phyloP scores from a whole-genome alignment of 805 yeast species.

The Metschnikowia proteae region DNA sequence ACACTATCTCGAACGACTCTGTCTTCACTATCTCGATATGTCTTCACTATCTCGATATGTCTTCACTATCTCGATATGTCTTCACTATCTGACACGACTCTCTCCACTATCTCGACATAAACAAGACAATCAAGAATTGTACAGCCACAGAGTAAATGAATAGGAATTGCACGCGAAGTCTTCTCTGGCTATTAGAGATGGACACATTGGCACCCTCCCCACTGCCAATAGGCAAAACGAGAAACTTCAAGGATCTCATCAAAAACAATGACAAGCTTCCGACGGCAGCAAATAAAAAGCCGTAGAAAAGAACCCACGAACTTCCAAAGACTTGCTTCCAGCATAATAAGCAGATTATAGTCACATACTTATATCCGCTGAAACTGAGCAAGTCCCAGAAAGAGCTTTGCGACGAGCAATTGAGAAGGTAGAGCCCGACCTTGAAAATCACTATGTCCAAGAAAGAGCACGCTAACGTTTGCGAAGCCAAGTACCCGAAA shows the following conservation, averaged over 20 bases:
- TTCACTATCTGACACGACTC: no score
- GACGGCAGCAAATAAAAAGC: constrained; percentile 31
- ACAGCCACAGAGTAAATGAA: constrained; percentile 79
- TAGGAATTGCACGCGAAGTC: constrained; percentile 80
- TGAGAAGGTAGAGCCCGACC: constrained; percentile 77
- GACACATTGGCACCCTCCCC: constrained; percentile 48
- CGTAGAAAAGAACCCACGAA: constrained; percentile 35
- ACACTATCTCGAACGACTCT: no score
- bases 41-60: no score
- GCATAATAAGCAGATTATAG: constrained; percentile 57
- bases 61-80: no score
- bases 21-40: neutral
- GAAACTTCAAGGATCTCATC: constrained; percentile 65
- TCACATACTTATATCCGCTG: constrained; percentile 92
- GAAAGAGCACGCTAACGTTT: constrained; percentile 77
- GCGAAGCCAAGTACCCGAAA: constrained; percentile 81
- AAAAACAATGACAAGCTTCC: constrained; percentile 54
- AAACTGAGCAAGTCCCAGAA: constrained; percentile 83
- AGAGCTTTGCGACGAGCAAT: constrained; percentile 55
- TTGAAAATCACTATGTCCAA: constrained; percentile 74
- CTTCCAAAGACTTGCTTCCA: constrained; percentile 44
- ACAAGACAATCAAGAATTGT: constrained; percentile 73
- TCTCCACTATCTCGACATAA: constrained; percentile 37
- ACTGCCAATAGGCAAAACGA: constrained; percentile 52
- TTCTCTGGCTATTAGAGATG: constrained; percentile 63